Conservation (phyloP, 352 stramenopile species). For the Globisporangium perplexum region DNA sequence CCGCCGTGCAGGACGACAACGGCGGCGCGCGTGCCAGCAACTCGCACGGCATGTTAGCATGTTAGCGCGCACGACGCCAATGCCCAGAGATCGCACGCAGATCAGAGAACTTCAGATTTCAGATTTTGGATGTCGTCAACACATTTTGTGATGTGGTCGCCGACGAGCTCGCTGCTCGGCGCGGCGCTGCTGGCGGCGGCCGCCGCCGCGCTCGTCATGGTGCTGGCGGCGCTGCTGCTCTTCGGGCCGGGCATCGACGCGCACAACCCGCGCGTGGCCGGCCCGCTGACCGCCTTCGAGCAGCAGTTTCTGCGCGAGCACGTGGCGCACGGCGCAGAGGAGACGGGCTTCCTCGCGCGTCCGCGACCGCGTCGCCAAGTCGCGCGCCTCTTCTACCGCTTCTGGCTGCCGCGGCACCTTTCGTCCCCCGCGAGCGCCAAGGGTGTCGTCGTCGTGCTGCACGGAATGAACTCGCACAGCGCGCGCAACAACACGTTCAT, state of each 20-base stretch:
- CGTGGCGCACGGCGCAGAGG: conserved; percentile 37
- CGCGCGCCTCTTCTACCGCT: conserved; percentile 64
- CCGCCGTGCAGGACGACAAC: too few relatives aligned
- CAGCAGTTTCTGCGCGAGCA: conserved; percentile 47
- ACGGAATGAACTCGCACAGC: conserved; percentile 78
- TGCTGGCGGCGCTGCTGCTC: conserved; percentile 9
- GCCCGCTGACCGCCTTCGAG: conserved; percentile 38
- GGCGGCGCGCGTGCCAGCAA: too few relatives aligned
- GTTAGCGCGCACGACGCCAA: too few relatives aligned
- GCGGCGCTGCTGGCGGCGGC: conserved; percentile 17
- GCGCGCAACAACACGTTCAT: conserved; percentile 75
- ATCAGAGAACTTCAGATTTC: too few relatives aligned
- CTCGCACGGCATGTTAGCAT: too few relatives aligned
- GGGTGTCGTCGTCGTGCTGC: conserved; percentile 65
- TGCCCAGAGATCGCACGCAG: too few relatives aligned
- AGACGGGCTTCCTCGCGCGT: conserved; percentile 40
- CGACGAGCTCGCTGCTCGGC: conserved; percentile 17
- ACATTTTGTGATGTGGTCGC: background rate
- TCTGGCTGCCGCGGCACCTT: conserved; percentile 56
- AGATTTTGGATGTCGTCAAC: background rate
- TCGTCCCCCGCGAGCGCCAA: conserved; percentile 19
- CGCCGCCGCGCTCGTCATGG: conserved; percentile 9
- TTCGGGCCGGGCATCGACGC: conserved; percentile 58
- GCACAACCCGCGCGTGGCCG: conserved; percentile 29
- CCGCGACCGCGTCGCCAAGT: conserved; percentile 28